These are phyloP conservation scores for Alternaria incomplexa DNA, from an alignment of 2,329 filamentous ascomycete genomes.

Conservation along the genomic window DNA sequence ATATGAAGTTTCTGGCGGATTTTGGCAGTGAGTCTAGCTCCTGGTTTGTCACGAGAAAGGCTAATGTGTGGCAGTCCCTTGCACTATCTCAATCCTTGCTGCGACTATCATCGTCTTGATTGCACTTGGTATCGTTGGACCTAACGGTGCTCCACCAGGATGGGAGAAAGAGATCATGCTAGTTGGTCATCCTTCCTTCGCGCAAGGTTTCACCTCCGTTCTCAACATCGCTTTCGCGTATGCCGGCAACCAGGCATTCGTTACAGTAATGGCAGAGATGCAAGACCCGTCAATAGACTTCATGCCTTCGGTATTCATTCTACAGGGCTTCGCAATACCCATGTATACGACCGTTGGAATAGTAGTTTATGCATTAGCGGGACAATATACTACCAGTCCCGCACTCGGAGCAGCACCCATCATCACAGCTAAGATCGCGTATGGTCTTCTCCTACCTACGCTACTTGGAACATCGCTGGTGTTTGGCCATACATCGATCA, in stretches of 20 bases:
- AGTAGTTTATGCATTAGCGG: conserved; percentile 70
- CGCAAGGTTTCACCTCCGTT: conserved; percentile 11
- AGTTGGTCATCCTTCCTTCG: conserved; percentile 8
- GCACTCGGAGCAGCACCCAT: conserved; percentile 66
- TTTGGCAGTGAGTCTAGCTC: conserved; percentile 3
- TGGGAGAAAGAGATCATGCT: background rate
- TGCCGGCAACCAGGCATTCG: conserved; percentile 68
- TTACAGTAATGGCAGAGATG: conserved; percentile 69
- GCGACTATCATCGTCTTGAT: conserved; percentile 71
- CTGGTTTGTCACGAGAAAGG: too few relatives aligned
- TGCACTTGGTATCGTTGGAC: conserved; percentile 60
- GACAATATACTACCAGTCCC: conserved; percentile 64
- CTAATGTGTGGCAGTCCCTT: conserved; percentile 47
- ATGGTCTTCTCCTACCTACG: conserved; percentile 70
- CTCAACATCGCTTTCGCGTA: conserved; percentile 73
- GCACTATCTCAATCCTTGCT: conserved; percentile 60
- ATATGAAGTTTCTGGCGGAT: conserved; percentile 16
- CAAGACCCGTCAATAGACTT: conserved; percentile 61
- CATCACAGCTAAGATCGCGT: conserved; percentile 66
- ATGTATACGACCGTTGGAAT: conserved; percentile 67
- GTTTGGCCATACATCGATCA: conserved; percentile 68
- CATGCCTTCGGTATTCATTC: conserved; percentile 64
- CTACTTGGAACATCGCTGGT: conserved; percentile 73
- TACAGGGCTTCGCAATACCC: conserved; percentile 60
- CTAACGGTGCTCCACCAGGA: conserved; percentile 28